phyloP scores from a whole-genome alignment of 2,329 filamentous ascomycete genomes.

The Neonectria faginata region DNA sequence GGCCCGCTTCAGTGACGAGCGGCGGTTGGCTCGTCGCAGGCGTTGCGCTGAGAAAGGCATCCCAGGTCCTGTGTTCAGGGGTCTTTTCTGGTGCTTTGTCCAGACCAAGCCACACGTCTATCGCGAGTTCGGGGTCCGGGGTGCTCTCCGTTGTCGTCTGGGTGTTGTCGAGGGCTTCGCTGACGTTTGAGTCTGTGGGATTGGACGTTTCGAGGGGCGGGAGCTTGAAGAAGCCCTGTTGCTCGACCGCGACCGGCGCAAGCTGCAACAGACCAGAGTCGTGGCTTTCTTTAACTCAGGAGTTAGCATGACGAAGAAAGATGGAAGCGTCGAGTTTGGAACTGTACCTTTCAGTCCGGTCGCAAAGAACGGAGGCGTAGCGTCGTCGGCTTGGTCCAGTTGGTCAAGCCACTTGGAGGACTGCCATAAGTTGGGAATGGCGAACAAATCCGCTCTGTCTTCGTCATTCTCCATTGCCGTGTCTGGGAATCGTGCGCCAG shows the following conservation, averaged over 20 bases:
- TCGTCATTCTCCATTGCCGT: slow-evolving; percentile 52
- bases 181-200: slow-evolving; percentile 22
- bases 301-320: slow-evolving; percentile 12
- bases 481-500: slow-evolving; percentile 9
- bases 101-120: slow-evolving; percentile 60
- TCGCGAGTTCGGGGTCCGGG: slow-evolving; percentile 22
- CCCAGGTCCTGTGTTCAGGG: slow-evolving; percentile 74
- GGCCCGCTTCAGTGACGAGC: slow-evolving; percentile 77
- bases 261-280: slow-evolving; percentile 36
- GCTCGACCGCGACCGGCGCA: slow-evolving; percentile 35
- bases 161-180: slow-evolving; percentile 18
- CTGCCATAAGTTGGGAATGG: slow-evolving; percentile 71
- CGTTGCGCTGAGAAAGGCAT: slow-evolving; percentile 67
- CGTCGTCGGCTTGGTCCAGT: slow-evolving; percentile 31
- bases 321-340: neutral
- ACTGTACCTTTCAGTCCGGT: slow-evolving; percentile 51
- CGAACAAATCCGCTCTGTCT: slow-evolving; percentile 68
- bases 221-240: slow-evolving; percentile 50
- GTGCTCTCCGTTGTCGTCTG: slow-evolving; percentile 19
- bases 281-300: slow-evolving; percentile 17
- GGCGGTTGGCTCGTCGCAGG: slow-evolving; percentile 54
- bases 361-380: slow-evolving; percentile 57
- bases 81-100: slow-evolving; percentile 47
- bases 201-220: slow-evolving; percentile 26
- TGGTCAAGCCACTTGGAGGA: slow-evolving; percentile 62